Percentiles rank a stretch among this genome's conserved stretches.
Conservation (phyloP, 495 filamentous ascomycete genomes). For the Lophiostoma macrostomum region DNA sequence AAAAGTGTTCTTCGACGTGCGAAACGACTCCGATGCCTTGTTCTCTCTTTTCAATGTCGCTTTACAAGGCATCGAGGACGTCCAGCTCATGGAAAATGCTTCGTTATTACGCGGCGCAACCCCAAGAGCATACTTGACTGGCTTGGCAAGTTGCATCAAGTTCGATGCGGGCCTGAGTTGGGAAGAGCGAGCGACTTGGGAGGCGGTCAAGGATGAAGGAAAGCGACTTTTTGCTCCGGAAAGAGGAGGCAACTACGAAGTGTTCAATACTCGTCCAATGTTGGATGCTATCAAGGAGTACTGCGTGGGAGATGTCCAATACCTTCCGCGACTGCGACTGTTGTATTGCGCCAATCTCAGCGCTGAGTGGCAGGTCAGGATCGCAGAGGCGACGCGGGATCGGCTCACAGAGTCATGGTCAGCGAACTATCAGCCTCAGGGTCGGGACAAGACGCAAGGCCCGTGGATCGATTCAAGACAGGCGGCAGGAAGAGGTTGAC, state of each 20-base stretch:
- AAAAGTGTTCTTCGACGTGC: conserved; percentile 57
- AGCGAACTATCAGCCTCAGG: too few species aligned
- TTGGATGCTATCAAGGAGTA: conserved; percentile 43
- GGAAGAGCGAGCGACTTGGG: conserved; percentile 22
- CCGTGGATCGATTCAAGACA: too few species aligned
- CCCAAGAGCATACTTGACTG: conserved; percentile 36
- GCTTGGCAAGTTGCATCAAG: conserved; percentile 50
- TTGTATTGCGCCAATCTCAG: background rate
- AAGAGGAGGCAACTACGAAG: conserved; percentile 45
- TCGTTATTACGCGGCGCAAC: conserved; percentile 35
- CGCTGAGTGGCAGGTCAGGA: background rate
- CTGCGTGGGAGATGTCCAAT: conserved; percentile 48
- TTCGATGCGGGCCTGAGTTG: conserved; percentile 23
- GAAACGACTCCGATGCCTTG: conserved; percentile 57
- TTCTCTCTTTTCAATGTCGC: conserved; percentile 42
- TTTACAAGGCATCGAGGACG: conserved; percentile 47
- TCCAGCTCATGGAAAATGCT: conserved; percentile 58
- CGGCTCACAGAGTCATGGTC: too few species aligned
- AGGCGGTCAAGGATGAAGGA: background rate
- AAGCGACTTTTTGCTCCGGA: conserved; percentile 41
- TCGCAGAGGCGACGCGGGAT: background rate
- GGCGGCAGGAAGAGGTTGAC: too few species aligned
- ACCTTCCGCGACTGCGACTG: conserved; percentile 40
- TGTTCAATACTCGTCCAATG: conserved; percentile 50
- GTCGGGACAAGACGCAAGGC: too few species aligned